These are phyloP conservation scores for Phaeolepiota aurea DNA, from an alignment of 768 basidiomycete genomes.

Conservation along the genomic window DNA sequence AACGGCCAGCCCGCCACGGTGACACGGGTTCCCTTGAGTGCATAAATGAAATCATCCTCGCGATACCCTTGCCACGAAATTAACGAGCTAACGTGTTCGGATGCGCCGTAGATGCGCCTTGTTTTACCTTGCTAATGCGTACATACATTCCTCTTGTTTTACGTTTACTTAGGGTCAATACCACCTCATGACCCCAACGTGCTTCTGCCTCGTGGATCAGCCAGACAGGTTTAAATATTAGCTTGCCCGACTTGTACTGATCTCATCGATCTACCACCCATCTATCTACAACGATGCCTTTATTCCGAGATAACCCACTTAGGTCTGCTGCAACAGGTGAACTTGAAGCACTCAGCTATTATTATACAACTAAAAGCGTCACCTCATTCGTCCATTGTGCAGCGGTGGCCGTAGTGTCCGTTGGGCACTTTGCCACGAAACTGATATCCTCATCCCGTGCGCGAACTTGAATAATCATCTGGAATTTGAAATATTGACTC, in stretches of 20 bases:
- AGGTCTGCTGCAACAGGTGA: slow-evolving; percentile 35
- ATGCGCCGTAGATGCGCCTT: too few species aligned
- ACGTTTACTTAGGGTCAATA: too few species aligned
- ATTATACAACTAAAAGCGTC: not conserved
- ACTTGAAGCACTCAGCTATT: not conserved
- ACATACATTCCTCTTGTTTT: too few species aligned
- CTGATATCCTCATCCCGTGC: slow-evolving; percentile 38
- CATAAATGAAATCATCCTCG: slow-evolving; percentile 5
- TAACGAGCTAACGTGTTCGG: too few species aligned
- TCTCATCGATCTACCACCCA: not conserved
- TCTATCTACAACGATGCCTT: slow-evolving; percentile 24
- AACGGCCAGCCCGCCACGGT: slow-evolving; percentile 55
- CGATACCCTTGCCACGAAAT: too few species aligned
- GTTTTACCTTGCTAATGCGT: too few species aligned
- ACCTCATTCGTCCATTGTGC: slow-evolving; percentile 2
- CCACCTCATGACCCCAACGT: slow-evolving; percentile 14
- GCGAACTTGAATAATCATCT: slow-evolving; percentile 9
- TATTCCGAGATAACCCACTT: slow-evolving; percentile 40
- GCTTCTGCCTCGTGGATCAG: slow-evolving; percentile 11
- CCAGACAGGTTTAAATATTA: slow-evolving; percentile 6
- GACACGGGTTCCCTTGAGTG: slow-evolving; percentile 41
- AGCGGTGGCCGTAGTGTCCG: slow-evolving; percentile 40
- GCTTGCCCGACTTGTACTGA: slow-evolving; percentile 1
- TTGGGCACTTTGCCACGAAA: slow-evolving; percentile 45
- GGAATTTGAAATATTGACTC: not conserved